Base-by-base conservation (phyloP, 2,329 filamentous ascomycete genomes). In the Penicillium palitans region DNA sequence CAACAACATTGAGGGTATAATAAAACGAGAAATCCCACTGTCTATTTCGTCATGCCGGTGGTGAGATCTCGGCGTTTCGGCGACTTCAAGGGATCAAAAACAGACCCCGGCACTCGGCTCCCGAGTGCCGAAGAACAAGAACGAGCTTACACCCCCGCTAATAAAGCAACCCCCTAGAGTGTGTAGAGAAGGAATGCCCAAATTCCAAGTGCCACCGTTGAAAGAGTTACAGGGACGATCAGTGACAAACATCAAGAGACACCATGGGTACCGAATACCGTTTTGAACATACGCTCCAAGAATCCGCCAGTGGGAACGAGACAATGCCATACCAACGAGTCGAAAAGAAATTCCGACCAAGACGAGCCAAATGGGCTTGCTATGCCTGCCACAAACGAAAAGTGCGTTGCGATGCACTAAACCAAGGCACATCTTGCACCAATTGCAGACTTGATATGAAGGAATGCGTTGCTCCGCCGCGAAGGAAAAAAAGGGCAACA, bases 361-460 rank as follows among this genome's bases (percentile, higher is more conserved):
- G 27, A 3, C n/a, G 49, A 29, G 49, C 49, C 9, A 52, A 51
- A 13, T 52, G 49, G 37, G 37, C 49, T 4, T 52, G 49, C 8
- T 21, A 41, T 12, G 37, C 37, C 8, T 52, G 49, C 12, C 25
- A 52, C 13, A 41, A 41, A 21, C 37, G 49, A 31, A 52, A 52
- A 41, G 49, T 52, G 12, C 49, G 25, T 12, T 52, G 49, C 8
- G 37, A 52, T 6, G 37, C 24, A 2, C 25, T 52, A 17, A 41
- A 41, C 5, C 24, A 31, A 19, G 49, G 13, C 8, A 52, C 49
- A 0, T 9, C 37, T 2, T 52, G 37, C 25, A 41, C 49, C n/a
- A 52, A 52, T 31, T 52, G 49, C 49, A 52, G 15, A 31, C 37
- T 41, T 19, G 25, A 52, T 21, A 41, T 41, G 37, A 52, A 52